These are phyloP conservation scores for Fusarium albosuccineum DNA, from an alignment of 2,329 filamentous ascomycete species.

Conservation along the genomic window DNA sequence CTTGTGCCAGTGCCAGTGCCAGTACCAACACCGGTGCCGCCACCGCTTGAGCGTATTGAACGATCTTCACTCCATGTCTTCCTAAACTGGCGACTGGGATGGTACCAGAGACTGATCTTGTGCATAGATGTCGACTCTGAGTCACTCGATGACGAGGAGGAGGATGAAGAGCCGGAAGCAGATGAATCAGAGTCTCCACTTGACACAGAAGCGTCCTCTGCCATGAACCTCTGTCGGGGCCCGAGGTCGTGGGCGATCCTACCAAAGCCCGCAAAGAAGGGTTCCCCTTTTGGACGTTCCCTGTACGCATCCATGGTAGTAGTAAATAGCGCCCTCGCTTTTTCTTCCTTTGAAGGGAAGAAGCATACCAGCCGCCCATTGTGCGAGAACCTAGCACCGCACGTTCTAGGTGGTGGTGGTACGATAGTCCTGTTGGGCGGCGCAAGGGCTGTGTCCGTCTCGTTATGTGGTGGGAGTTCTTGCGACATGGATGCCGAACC, in stretches of 20 bases:
- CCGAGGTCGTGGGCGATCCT: slow-evolving; percentile 65
- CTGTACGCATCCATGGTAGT: slow-evolving; percentile 60
- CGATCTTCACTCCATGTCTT: slow-evolving; percentile 70
- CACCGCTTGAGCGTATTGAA: slow-evolving; percentile 71
- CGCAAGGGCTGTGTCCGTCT: slow-evolving; percentile 66
- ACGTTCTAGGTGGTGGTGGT: slow-evolving; percentile 69
- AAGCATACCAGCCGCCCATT: slow-evolving; percentile 76
- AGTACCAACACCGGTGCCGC: slow-evolving; percentile 64
- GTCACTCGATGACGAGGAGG: slow-evolving; percentile 68
- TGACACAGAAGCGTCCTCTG: slow-evolving; percentile 64
- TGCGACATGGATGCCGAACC: slow-evolving; percentile 72
- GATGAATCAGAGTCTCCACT: slow-evolving; percentile 66
- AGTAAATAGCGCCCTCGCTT: slow-evolving; percentile 64
- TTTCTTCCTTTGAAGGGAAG: slow-evolving; percentile 76
- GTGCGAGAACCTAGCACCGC: slow-evolving; percentile 71
- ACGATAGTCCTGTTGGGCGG: slow-evolving; percentile 65
- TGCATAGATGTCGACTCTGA: slow-evolving; percentile 75
- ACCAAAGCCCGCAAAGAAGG: slow-evolving; percentile 70
- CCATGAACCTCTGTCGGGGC: slow-evolving; percentile 60
- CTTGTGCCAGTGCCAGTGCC: slow-evolving; percentile 67
- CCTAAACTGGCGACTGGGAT: slow-evolving; percentile 63
- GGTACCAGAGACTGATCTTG: slow-evolving; percentile 69
- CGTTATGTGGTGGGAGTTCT: slow-evolving; percentile 67
- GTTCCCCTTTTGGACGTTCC: slow-evolving; percentile 65
- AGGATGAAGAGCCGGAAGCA: slow-evolving; percentile 61